Evolutionary conservation across 164 flowering plant genomes (phyloP).

Genomic region (Sextonia rubra): DNA sequence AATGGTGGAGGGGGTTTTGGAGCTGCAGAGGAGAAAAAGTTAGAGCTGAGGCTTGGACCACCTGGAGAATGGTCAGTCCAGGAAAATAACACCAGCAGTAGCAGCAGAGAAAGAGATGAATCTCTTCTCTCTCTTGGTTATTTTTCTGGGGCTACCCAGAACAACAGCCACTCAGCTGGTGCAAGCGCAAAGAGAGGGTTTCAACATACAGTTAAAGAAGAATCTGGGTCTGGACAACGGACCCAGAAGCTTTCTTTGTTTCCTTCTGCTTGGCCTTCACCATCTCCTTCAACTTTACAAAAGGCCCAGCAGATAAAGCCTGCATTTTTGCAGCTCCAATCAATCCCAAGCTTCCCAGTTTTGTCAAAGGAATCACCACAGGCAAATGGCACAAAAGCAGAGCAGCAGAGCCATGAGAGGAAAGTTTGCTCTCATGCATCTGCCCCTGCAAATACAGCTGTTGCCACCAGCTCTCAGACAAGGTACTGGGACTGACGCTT

Average conservation of each 20-base stretch:
- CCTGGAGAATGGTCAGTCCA: conserved; percentile 44
- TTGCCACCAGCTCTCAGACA: conserved; percentile 64
- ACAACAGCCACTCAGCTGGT: conserved; percentile 14
- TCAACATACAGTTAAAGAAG: conserved; percentile 12
- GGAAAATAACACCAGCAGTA: not conserved
- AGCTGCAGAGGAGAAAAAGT: conserved; percentile 55
- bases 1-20: conserved; percentile 26
- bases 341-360: conserved; percentile 26
- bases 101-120: conserved; percentile 22
- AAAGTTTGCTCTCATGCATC: conserved; percentile 40
- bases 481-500: conserved; percentile 41
- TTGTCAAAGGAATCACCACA: conserved; percentile 48
- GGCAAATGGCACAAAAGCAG: conserved; percentile 38
- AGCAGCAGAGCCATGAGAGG: conserved; percentile 46
- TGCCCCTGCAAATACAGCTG: conserved; percentile 43
- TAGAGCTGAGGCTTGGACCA: conserved; percentile 81
- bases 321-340: conserved; percentile 29
- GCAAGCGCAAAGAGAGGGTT: conserved; percentile 21
- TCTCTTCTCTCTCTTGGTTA: conserved; percentile 37
- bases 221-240: conserved; percentile 12
- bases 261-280: conserved; percentile 16
- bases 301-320: conserved; percentile 22
- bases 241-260: conserved; percentile 19
- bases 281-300: conserved; percentile 22
- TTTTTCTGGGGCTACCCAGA: conserved; percentile 21